Evolutionary conservation across 208 protist species (phyloP).

Genomic region (Sergeia podlipaevii): DNA sequence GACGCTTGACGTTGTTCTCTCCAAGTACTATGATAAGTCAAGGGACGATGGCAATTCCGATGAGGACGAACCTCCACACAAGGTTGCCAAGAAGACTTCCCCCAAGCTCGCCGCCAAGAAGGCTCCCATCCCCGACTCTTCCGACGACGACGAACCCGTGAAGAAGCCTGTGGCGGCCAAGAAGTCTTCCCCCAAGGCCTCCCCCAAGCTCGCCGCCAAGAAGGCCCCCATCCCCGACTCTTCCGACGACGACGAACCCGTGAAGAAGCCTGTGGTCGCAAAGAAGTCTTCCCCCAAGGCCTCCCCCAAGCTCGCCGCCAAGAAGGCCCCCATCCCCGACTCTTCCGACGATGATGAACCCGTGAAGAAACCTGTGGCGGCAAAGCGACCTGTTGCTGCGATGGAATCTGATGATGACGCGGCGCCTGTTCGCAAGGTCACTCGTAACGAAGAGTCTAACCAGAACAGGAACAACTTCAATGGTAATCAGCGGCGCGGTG

Average conservation of each 20-base stretch:
- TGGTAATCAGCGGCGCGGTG: neutral
- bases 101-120: conserved; percentile 28
- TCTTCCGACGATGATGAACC: conserved; percentile 18
- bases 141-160: conserved; percentile 22
- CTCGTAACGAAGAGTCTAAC: neutral
- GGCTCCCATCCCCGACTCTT: conserved; percentile 24
- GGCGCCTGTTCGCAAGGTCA: neutral
- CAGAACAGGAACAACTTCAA: neutral
- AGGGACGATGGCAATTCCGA: conserved; percentile 6
- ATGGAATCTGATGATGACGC: conserved; percentile 6
- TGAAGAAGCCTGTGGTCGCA: conserved; percentile 27
- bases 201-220: conserved; percentile 37
- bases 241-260: conserved; percentile 49
- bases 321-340: conserved; percentile 12
- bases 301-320: conserved; percentile 20
- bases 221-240: conserved; percentile 44
- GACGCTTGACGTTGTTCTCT: no score
- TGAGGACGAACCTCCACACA: conserved; percentile 12
- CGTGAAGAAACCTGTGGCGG: conserved; percentile 15
- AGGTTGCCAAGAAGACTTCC: conserved; percentile 10
- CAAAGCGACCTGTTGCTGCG: neutral
- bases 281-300: conserved; percentile 28
- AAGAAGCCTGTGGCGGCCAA: conserved; percentile 19
- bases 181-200: conserved; percentile 19
- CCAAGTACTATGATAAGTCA: no score